phyloP scores from a whole-genome alignment of 768 basidiomycete genomes.

The Leccinum truebloodii region DNA sequence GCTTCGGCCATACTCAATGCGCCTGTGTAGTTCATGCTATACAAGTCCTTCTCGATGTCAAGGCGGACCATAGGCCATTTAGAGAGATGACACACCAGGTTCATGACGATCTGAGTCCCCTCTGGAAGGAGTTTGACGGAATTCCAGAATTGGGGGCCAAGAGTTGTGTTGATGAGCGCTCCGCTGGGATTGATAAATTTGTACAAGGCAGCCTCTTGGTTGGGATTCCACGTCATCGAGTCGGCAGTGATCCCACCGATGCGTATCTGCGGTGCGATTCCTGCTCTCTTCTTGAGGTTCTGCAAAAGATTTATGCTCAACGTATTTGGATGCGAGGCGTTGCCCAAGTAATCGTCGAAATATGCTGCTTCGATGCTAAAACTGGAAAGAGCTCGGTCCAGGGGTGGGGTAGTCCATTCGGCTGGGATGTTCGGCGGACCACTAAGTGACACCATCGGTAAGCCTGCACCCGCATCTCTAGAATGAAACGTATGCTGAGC shows the following conservation, averaged over 20 bases:
- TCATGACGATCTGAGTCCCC: slow-evolving; percentile 48
- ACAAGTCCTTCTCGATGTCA: slow-evolving; percentile 39
- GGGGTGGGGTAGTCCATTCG: slow-evolving; percentile 42
- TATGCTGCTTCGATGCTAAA: slow-evolving; percentile 59
- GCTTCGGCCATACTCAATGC: slow-evolving; percentile 46
- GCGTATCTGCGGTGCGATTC: slow-evolving; percentile 46
- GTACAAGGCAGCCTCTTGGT: slow-evolving; percentile 30
- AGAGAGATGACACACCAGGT: slow-evolving; percentile 35
- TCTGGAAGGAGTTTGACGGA: slow-evolving; percentile 44
- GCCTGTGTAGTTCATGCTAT: slow-evolving; percentile 44
- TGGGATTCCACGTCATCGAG: slow-evolving; percentile 49
- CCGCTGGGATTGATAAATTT: slow-evolving; percentile 48
- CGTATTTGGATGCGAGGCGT: slow-evolving; percentile 42
- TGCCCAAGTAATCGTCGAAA: slow-evolving; percentile 52
- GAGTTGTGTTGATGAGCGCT: slow-evolving; percentile 49
- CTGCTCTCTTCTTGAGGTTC: slow-evolving; percentile 46
- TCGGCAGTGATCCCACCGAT: slow-evolving; percentile 61
- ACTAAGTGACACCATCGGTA: slow-evolving; percentile 34
- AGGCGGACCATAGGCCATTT: neutral
- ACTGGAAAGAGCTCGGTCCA: slow-evolving; percentile 49
- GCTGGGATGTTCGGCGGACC: slow-evolving; percentile 45
- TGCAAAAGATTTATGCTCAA: slow-evolving; percentile 46
- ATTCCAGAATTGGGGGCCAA: slow-evolving; percentile 54
- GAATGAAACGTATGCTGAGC: slow-evolving; percentile 13
- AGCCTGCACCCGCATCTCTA: neutral